Base-by-base conservation (phyloP, 2,329 filamentous ascomycete species). In the Thyridium curvatum region DNA sequence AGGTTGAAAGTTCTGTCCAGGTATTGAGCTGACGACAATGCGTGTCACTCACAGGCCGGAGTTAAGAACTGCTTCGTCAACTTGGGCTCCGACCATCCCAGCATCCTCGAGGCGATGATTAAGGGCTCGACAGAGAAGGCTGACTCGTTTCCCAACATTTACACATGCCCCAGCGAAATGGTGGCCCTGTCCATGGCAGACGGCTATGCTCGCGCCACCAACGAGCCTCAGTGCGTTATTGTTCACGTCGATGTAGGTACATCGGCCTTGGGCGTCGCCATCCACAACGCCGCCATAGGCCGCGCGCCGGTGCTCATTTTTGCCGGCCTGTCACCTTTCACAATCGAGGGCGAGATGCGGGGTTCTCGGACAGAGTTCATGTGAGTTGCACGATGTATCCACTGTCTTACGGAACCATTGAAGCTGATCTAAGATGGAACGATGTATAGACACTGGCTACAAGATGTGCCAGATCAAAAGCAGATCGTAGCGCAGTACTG, bases 231-330 rank as follows among this genome's bases (percentile, higher is more conserved):
- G 63, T 79, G 75, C 43, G 83, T 87, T 7, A 76, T 88, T 41
- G 74, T 86, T 2, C 82, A 87, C 48, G 82, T 87, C 43, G 84
- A 88, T 49, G 83, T 87, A 8, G 84, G 84, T n/a, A 88, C 83
- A 0, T 82, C 86, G 59, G 84, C 79, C 13, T 70, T 88, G 3
- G 82, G 72, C n/a, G 77, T 82, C 15, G 84, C 82, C 1, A 71
- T 88, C 1, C 84, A 87, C 59, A 87, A 88, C 50, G 84, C 84
- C 5, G 80, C 74, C 2, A 77, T 76, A 47, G 83, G 83, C 3
- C 74, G 83, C 41, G 79, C 76, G 1, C 84, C 84, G 0, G 77
- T 87, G 7, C 62, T 88, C 33, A 84, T 87, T 43, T 86, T 88
- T 47, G 84, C 84, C 2, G 84, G 84, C 3, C 61, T 87, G n/a